phyloP scores from a whole-genome alignment of 116 monocot genomes.

The Cymodocea nodosa region DNA sequence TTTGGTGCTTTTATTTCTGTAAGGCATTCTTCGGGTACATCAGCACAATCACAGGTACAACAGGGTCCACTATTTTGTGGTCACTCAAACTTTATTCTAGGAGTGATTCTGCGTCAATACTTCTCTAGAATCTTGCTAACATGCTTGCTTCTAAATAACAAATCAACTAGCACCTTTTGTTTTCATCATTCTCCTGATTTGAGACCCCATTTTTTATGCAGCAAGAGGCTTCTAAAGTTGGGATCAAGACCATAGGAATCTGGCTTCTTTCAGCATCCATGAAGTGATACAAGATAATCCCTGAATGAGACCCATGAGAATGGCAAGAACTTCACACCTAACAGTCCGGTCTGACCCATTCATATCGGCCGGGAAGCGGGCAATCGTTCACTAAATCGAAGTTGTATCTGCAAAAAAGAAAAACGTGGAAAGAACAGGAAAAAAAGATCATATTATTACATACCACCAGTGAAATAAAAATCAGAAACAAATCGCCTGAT shows the following conservation, averaged over 20 bases:
- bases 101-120: background rate
- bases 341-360: slow-evolving; percentile 57
- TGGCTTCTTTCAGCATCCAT: background rate
- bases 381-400: slow-evolving; percentile 64
- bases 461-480: background rate
- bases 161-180: background rate
- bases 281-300: background rate
- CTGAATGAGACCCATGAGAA: background rate
- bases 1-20: slow-evolving; percentile 1
- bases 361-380: slow-evolving; percentile 66
- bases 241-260: too few species aligned
- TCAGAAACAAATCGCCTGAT: background rate
- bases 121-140: background rate
- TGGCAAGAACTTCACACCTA: background rate
- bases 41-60: background rate
- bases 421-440: background rate
- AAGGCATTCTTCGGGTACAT: background rate
- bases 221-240: too few species aligned
- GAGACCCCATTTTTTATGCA: too few species aligned
- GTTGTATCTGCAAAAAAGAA: slow-evolving; percentile 49
- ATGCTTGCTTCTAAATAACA: background rate
- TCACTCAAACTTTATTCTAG: background rate
- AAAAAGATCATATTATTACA: background rate
- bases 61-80: background rate
- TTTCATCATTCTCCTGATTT: background rate